Conservation (phyloP, 2,329 filamentous ascomycete species). For the Penicillium sp. region DNA sequence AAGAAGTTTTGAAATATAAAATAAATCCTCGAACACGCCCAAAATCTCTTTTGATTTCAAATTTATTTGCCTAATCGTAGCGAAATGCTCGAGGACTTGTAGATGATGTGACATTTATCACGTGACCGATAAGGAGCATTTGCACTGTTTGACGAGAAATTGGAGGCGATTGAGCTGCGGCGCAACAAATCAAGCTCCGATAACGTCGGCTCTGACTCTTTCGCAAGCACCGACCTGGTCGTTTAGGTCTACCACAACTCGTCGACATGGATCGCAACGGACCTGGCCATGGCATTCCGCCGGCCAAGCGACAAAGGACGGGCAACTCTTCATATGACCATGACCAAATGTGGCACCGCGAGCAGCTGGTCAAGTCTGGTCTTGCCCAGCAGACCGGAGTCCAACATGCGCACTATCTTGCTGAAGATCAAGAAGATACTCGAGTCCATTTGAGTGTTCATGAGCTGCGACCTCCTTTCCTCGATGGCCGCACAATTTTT, state of each 20-base stretch:
- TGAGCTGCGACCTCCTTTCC: conserved; percentile 85
- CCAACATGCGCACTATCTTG: conserved; percentile 62
- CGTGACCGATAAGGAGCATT: conserved; percentile 22
- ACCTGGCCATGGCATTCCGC: conserved; percentile 21
- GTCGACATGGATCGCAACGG: conserved; percentile 31
- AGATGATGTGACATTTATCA: conserved; percentile 4
- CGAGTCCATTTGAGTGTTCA: conserved; percentile 88
- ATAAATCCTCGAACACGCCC: neutral
- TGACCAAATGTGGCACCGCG: conserved; percentile 97
- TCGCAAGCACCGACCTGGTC: no score
- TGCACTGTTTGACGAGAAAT: conserved; percentile 25
- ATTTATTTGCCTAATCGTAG: neutral
- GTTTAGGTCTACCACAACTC: neutral
- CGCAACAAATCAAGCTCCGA: conserved; percentile 5
- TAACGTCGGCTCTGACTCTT: neutral
- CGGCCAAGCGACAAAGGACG: conserved; percentile 37
- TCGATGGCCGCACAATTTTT: conserved; percentile 92
- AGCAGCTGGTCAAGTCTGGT: conserved; percentile 94
- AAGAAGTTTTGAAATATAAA: no score
- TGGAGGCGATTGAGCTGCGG: conserved; percentile 6
- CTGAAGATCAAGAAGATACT: conserved; percentile 78
- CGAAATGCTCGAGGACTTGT: no score
- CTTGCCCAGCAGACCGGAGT: conserved; percentile 83
- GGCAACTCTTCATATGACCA: conserved; percentile 46
- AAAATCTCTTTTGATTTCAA: no score